These are phyloP conservation scores for Betula pendula DNA, from an alignment of 306 rosid species.

Conservation along the genomic window DNA sequence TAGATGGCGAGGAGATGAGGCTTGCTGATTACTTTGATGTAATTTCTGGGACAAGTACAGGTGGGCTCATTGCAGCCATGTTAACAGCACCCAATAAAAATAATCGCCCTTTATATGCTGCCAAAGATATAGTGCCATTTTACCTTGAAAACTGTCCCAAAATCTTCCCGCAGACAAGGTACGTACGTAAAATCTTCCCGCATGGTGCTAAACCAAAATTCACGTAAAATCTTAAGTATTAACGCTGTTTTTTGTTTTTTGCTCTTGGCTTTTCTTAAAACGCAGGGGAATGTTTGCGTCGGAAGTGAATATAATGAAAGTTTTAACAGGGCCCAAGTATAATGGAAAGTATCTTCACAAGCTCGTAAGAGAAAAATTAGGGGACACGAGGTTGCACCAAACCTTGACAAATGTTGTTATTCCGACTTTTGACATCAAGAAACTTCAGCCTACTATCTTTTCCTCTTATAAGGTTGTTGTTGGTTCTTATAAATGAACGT, in stretches of 20 bases:
- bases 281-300: constrained; percentile 38
- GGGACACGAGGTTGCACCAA: constrained; percentile 26
- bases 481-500: too few species aligned
- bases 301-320: not conserved
- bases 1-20: constrained; percentile 31
- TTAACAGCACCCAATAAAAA: constrained; percentile 29
- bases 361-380: constrained; percentile 1
- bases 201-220: too few species aligned
- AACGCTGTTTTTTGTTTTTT: not conserved
- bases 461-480: constrained; percentile 23
- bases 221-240: too few species aligned
- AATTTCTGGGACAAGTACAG: constrained; percentile 37
- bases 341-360: constrained; percentile 31
- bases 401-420: constrained; percentile 28
- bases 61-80: constrained; percentile 37
- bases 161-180: constrained; percentile 37
- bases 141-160: constrained; percentile 29
- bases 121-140: constrained; percentile 31
- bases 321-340: constrained; percentile 33
- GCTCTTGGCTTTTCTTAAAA: not conserved
- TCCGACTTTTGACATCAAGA: constrained; percentile 33
- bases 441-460: constrained; percentile 32
- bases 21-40: constrained; percentile 39
- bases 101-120: constrained; percentile 30
- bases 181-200: too few species aligned